Conservation (phyloP, 257 asterid genomes). For the Striga asiatica region DNA sequence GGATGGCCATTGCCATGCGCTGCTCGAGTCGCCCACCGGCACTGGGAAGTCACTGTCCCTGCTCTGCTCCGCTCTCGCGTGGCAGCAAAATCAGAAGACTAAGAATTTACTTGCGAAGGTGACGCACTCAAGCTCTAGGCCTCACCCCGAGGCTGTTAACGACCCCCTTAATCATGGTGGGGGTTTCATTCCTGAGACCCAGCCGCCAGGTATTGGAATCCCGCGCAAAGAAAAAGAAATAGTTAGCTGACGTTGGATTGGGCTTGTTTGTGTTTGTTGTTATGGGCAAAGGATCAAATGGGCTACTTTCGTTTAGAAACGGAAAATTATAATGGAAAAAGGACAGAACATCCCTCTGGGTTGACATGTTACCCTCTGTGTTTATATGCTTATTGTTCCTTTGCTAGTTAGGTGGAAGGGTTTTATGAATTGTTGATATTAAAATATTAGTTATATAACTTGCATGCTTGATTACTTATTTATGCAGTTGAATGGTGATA, state of each 20-base stretch:
- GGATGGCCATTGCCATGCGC: constrained; percentile 75
- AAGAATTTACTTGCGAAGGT: constrained; percentile 27
- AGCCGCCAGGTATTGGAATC: constrained; percentile 45
- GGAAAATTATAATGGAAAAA: too few relatives aligned
- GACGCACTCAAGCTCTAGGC: constrained; percentile 36
- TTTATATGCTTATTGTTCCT: neutral
- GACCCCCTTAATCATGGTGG: constrained; percentile 86
- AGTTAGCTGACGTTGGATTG: neutral
- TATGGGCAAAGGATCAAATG: neutral
- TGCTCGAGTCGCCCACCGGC: constrained; percentile 98
- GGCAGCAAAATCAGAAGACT: constrained; percentile 62
- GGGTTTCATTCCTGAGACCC: constrained; percentile 86
- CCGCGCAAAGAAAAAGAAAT: neutral
- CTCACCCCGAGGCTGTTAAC: constrained; percentile 55
- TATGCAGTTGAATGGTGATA: neutral
- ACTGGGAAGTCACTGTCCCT: constrained; percentile 87
- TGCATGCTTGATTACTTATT: neutral
- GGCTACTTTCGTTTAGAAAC: neutral
- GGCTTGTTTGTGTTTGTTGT: neutral
- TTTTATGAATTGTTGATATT: neutral
- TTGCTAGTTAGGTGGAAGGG: neutral
- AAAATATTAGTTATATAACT: neutral
- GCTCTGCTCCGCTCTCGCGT: constrained; percentile 80
- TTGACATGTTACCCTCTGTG: too few relatives aligned
- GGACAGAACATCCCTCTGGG: too few relatives aligned